Conservation (phyloP, 2,329 filamentous ascomycete species). For the Acephala macrosclerotiorum region DNA sequence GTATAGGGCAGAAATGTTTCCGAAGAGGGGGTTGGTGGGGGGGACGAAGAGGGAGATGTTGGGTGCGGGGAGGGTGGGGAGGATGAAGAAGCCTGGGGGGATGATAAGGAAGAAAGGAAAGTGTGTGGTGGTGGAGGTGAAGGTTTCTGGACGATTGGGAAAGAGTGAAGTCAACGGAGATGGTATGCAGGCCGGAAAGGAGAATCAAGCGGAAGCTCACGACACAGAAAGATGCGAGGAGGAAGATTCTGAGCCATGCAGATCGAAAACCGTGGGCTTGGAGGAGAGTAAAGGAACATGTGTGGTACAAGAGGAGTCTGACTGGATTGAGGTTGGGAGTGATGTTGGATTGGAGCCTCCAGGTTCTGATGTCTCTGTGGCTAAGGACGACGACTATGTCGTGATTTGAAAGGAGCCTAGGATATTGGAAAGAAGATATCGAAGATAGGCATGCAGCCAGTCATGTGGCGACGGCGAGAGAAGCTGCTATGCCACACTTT, state of each 20-base stretch:
- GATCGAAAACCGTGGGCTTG: neutral
- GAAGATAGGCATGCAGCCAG: neutral
- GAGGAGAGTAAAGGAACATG: neutral
- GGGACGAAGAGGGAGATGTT: neutral
- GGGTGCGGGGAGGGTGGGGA: neutral
- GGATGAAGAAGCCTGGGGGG: neutral
- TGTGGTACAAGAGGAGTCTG: neutral
- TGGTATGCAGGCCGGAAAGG: no score
- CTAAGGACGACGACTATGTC: neutral
- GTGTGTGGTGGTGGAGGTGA: no score
- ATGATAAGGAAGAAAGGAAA: neutral
- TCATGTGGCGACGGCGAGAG: neutral
- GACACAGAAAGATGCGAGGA: neutral
- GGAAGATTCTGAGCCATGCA: neutral
- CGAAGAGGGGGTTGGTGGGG: neutral
- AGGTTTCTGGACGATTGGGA: no score
- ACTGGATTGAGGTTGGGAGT: neutral
- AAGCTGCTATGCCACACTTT: neutral
- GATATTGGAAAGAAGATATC: neutral
- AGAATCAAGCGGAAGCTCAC: no score
- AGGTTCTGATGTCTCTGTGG: neutral
- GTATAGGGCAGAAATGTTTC: neutral
- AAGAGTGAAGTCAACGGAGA: no score
- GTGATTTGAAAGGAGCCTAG: neutral
- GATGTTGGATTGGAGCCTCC: neutral